Base-by-base conservation (phyloP, 192 early-diverging fungal genomes). In the Coemansia sp. region DNA sequence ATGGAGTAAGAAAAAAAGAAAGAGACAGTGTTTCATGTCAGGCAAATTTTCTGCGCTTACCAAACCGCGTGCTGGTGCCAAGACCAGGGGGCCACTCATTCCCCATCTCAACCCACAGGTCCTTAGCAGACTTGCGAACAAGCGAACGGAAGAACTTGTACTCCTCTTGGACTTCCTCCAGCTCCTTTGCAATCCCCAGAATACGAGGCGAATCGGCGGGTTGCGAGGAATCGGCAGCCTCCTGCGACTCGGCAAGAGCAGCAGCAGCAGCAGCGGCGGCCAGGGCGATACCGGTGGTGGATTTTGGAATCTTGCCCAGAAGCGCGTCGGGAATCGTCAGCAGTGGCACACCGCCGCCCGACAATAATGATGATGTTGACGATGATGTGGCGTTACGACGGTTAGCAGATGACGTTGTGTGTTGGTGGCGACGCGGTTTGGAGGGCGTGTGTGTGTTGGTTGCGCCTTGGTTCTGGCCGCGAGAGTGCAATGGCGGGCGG, bases 11-110 rank as follows among this genome's bases (percentile, higher is more conserved):
- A 45, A 9, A 8, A 45, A 45, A 45, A 9, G 26, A 32, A 15
- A 9, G 19, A 50, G 19, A 50, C 48, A 7, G n/a, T 7, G 32
- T 16, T 23, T 19, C 49, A 16, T 11, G 9, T 59, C 57, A 78
- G 11, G 56, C 64, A 0, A 68, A 57, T 32, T 81, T 81, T 58
- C 79, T 64, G 4, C 74, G 73, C 63, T 81, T 81, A 21, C 79
- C 79, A 47, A 69, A 81, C 37, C 79, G 74, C 3, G 79, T 81
- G 3, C 65, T 69, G 0, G 79, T 49, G 44, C 70, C 70, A 0
- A 68, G 42, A 18, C 54, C 75, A 1, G 79, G 79, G 13, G 79
- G 79, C 79, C 78, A 81, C 19, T 81, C 78, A 64, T 81, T 81
- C 40, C 78, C 78, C 72, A 72, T 66, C 16, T 75, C 69, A 5